Conservation (phyloP, 306 rosid genomes). For the Pueraria montana region DNA sequence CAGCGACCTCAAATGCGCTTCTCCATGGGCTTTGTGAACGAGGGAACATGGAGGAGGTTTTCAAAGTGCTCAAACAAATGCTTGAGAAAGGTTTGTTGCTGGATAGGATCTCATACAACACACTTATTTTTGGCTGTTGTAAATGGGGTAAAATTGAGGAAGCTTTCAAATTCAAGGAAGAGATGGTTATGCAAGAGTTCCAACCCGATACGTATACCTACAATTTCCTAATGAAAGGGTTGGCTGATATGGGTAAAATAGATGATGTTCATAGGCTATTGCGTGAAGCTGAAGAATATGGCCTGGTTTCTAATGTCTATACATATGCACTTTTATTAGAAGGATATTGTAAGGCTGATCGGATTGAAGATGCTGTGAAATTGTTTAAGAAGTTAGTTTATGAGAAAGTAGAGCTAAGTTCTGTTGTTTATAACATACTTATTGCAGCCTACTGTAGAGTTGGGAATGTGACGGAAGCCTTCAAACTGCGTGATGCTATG, state of each 20-base stretch:
- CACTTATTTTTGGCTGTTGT: constrained; percentile 74
- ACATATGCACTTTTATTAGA: constrained; percentile 73
- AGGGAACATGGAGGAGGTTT: constrained; percentile 62
- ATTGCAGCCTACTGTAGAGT: constrained; percentile 63
- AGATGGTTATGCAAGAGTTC: constrained; percentile 65
- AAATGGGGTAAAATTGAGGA: constrained; percentile 60
- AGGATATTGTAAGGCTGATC: constrained; percentile 70
- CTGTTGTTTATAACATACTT: constrained; percentile 70
- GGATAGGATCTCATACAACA: constrained; percentile 75
- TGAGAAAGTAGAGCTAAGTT: constrained; percentile 66
- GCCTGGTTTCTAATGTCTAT: constrained; percentile 68
- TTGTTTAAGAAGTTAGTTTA: constrained; percentile 61
- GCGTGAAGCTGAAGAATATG: constrained; percentile 61
- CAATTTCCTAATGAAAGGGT: constrained; percentile 70
- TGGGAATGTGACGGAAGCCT: constrained; percentile 67
- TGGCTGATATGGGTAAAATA: constrained; percentile 66
- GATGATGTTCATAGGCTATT: constrained; percentile 64
- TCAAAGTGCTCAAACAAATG: constrained; percentile 57
- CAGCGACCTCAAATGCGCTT: constrained; percentile 72
- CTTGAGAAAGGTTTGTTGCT: constrained; percentile 63
- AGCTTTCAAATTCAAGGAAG: constrained; percentile 67
- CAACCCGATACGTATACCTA: constrained; percentile 71
- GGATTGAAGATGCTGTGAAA: constrained; percentile 63
- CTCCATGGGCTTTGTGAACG: constrained; percentile 71
- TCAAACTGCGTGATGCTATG: constrained; percentile 65